A percentile compares a stretch with the other conserved stretches of the same genome.
These are phyloP conservation scores for Sugiyamaella floridensis DNA, from an alignment of 805 yeast species.

Conservation along the genomic window DNA sequence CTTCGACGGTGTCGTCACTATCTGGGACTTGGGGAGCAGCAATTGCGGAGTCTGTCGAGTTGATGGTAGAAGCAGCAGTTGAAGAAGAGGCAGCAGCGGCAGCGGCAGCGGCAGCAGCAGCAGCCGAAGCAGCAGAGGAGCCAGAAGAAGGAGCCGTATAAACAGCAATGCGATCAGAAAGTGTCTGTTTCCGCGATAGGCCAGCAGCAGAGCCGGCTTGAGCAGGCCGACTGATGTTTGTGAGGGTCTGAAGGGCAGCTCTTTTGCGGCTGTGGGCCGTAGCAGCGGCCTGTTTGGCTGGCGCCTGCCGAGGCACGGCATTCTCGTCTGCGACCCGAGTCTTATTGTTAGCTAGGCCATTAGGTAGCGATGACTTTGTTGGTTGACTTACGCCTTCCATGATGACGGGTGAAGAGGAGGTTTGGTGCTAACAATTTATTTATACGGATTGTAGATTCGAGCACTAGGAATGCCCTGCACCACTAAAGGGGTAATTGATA, in stretches of 20 bases:
- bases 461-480: background rate
- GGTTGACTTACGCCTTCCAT: background rate
- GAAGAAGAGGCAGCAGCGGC: background rate
- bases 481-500: background rate
- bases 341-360: background rate
- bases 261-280: slow-evolving; percentile 6
- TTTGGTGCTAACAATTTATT: background rate
- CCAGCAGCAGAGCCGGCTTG: background rate
- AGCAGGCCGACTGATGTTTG: slow-evolving; percentile 7
- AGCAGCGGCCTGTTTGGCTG: background rate
- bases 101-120: background rate
- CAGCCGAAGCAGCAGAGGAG: background rate
- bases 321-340: background rate
- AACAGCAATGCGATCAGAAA: background rate
- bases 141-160: background rate
- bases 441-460: background rate
- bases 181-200: background rate
- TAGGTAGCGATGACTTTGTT: background rate
- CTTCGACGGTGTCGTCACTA: slow-evolving; percentile 18
- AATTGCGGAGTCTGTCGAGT: background rate
- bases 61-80: background rate
- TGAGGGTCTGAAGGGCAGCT: slow-evolving; percentile 16
- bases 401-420: background rate
- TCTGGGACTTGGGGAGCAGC: background rate
- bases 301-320: background rate